phyloP scores from a whole-genome alignment of 495 filamentous ascomycete genomes.

The Xylaria acuta region DNA sequence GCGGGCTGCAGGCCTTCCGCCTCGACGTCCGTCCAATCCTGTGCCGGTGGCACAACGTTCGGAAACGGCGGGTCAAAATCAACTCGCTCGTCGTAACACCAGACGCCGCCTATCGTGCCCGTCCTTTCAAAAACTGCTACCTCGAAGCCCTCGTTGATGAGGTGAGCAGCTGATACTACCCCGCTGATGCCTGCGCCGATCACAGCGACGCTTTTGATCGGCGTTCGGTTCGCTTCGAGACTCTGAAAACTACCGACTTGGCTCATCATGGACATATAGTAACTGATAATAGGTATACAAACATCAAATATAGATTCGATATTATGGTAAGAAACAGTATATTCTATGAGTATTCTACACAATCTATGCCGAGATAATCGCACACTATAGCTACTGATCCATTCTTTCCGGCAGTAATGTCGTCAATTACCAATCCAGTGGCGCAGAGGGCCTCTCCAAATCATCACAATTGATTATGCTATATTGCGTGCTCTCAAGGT shows the following conservation, averaged over 20 bases:
- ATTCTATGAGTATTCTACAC: background rate
- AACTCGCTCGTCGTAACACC: constrained; percentile 68
- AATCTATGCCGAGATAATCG: background rate
- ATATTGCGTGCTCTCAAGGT: constrained; percentile 21
- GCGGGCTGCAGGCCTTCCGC: constrained; percentile 33
- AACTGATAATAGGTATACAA: background rate
- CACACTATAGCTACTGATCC: background rate
- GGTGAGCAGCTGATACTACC: constrained; percentile 66
- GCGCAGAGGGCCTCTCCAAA: background rate
- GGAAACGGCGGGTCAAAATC: constrained; percentile 66
- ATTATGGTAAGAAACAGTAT: background rate
- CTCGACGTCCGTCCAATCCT: constrained; percentile 42
- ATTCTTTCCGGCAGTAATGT: background rate
- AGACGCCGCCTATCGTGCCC: constrained; percentile 63
- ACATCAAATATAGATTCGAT: background rate
- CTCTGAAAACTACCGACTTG: background rate
- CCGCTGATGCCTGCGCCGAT: constrained; percentile 77
- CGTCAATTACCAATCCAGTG: constrained; percentile 20
- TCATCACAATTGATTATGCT: constrained; percentile 16
- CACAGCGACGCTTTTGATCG: constrained; percentile 61
- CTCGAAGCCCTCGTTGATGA: constrained; percentile 63
- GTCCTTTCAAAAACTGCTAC: constrained; percentile 71
- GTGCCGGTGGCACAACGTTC: constrained; percentile 48
- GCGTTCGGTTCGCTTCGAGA: constrained; percentile 24
- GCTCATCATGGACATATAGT: constrained; percentile 10